Evolutionary conservation across 805 yeast genomes (phyloP), one percentile per base, ranked within the genome.

Genomic region (Kodamaea jinghongensis): DNA sequence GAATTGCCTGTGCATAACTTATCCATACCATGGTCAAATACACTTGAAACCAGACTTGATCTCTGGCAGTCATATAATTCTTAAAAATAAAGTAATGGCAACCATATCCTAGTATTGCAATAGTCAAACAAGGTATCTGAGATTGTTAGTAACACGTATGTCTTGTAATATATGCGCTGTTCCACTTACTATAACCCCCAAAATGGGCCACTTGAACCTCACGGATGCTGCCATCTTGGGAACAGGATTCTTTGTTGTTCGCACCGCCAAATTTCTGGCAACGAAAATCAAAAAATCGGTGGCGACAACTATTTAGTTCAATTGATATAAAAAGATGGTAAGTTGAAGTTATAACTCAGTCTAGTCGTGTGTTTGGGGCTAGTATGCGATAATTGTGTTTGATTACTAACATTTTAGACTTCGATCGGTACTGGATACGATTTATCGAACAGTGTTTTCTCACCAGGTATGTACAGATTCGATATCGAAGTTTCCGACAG

Each of bases 341-440:
- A 20, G 44, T 43, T 11, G 17, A 8, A 13, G 17, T 6, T 17
- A 15, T 14, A 6, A 20, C 23, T 20, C 7, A 20, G 7, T 20
- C 23, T 8, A 20, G 23, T 6, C 23, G 5, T 20, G 23, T 20
- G 8, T 20, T n/a, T 30, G 14, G 14, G 13, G 17, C 33, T 17
- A 14, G 8, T 16, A 28, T 36, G 4, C 11, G 8, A 15, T 30
- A 30, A 30, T 16, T 20, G 23, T 20, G 23, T 20, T 20, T 20
- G 23, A 20, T 20, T 38, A 44, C 47, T 45, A 44, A 48, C 51
- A 14, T 12, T 25, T 9, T 32, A 46, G 91, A 85, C 98, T 28
- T 93, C 99, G 34, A 90, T 93, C 54, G 99, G 99, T 54, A 93
- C 99, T 20, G 99, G 99, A 13, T 93, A 93, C 79, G 99, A 93